Percentiles rank a stretch among this genome's conserved stretches.
Evolutionary conservation across 345 rosid species (phyloP).

Genomic region (Arabis hirsuta): DNA sequence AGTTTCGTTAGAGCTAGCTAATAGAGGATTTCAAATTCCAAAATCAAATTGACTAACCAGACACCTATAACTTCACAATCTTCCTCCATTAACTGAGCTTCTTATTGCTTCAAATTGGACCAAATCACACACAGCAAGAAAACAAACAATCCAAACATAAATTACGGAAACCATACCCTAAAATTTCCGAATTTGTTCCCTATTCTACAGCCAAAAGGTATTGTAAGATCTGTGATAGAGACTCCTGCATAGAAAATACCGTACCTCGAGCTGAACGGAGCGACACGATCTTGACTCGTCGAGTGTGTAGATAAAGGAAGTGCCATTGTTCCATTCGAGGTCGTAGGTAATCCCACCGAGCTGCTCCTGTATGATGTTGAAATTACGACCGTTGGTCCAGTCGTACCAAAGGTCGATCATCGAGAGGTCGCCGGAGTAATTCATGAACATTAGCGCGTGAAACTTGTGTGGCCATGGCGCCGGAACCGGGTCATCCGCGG

Average conservation of each 20-base stretch:
- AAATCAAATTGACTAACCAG: neutral
- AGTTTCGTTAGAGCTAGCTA: neutral
- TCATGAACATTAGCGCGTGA: slow-evolving; percentile 63
- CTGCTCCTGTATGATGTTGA: slow-evolving; percentile 73
- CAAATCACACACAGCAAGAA: slow-evolving; percentile 1
- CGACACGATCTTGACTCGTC: slow-evolving; percentile 52
- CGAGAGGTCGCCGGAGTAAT: slow-evolving; percentile 62
- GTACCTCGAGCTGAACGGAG: slow-evolving; percentile 49
- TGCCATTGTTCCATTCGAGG: slow-evolving; percentile 73
- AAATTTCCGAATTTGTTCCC: neutral
- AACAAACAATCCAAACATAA: neutral
- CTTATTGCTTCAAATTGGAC: neutral
- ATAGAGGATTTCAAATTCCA: neutral
- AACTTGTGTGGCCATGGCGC: slow-evolving; percentile 68
- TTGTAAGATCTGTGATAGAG: slow-evolving; percentile 7
- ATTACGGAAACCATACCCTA: neutral
- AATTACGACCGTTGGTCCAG: slow-evolving; percentile 68
- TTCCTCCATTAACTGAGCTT: neutral
- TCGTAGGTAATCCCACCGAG: slow-evolving; percentile 57
- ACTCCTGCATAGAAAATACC: slow-evolving; percentile 37
- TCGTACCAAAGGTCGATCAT: slow-evolving; percentile 72
- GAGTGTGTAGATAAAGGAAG: slow-evolving; percentile 55
- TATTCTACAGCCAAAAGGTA: neutral
- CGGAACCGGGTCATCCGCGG: slow-evolving; percentile 53
- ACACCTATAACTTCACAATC: neutral